Conservation (phyloP, 495 filamentous ascomycete genomes). For the Hypoxylon trugodes region DNA sequence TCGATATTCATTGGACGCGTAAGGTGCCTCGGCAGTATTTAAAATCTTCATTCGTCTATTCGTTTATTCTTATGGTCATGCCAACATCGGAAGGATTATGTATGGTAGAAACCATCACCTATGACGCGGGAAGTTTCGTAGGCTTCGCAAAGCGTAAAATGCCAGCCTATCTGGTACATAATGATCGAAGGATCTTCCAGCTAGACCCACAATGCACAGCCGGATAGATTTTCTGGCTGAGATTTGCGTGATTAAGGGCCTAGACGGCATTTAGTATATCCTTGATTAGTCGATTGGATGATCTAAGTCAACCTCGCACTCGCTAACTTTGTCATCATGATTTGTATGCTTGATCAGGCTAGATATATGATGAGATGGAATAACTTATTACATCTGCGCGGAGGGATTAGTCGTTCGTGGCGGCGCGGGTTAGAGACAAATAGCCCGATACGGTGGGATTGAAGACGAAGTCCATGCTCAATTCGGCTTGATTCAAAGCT, state of each 20-base stretch:
- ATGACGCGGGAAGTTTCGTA: too few relatives aligned
- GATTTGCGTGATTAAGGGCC: not conserved
- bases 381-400: constrained; percentile 7
- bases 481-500: constrained; percentile 25
- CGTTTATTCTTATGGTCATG: not conserved
- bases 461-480: constrained; percentile 34
- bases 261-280: not conserved
- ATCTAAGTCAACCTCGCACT: too few relatives aligned
- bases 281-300: not conserved
- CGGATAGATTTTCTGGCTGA: constrained; percentile 15
- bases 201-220: constrained; percentile 4
- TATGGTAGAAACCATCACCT: too few relatives aligned
- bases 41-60: not conserved
- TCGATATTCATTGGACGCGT: constrained; percentile 3
- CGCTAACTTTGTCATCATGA: constrained; percentile 1
- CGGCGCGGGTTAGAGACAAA: constrained; percentile 10
- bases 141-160: too few relatives aligned
- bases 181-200: not conserved
- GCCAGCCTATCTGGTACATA: too few relatives aligned
- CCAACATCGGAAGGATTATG: too few relatives aligned
- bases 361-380: constrained; percentile 2
- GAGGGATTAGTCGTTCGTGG: not conserved
- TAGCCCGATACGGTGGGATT: constrained; percentile 21
- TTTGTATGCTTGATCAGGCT: constrained; percentile 28
- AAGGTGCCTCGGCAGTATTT: constrained; percentile 3